A percentile compares a stretch with the other conserved stretches of the same genome.
Evolutionary conservation across 805 yeast genomes (phyloP).

Genomic region (Saturnispora hagleri): DNA sequence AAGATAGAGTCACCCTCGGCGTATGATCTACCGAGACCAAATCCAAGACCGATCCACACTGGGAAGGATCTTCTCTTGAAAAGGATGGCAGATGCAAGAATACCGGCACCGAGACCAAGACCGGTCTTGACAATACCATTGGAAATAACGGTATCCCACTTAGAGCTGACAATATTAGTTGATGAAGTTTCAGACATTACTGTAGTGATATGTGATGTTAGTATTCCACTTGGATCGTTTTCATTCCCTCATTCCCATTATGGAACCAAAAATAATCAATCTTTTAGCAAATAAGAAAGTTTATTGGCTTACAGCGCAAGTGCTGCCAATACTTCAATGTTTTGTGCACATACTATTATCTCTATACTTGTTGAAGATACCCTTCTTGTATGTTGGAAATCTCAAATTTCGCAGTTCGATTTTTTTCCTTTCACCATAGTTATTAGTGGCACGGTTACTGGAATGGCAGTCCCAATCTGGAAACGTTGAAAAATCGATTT

Average conservation of each 20-base stretch:
- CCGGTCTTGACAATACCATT: constrained; percentile 93
- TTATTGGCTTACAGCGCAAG: neutral
- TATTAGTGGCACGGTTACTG: neutral
- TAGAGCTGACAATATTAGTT: constrained; percentile 23
- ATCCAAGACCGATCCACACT: constrained; percentile 95
- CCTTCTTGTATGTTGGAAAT: neutral
- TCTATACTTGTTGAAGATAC: neutral
- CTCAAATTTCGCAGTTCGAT: neutral
- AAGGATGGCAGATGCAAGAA: constrained; percentile 77
- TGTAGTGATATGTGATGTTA: neutral
- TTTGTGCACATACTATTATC: neutral
- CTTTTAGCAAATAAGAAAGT: neutral
- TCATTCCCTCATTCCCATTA: no score
- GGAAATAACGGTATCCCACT: constrained; percentile 94
- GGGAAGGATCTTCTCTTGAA: constrained; percentile 96
- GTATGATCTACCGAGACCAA: constrained; percentile 96
- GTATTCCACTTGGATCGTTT: neutral
- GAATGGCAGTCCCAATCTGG: neutral
- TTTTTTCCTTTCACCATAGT: neutral
- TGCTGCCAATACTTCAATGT: neutral
- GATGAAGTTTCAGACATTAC: constrained; percentile 20
- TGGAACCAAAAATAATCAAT: neutral
- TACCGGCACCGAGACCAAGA: constrained; percentile 94
- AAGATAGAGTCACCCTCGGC: constrained; percentile 97
- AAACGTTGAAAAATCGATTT: neutral